phyloP scores from a whole-genome alignment of 352 stramenopile genomes.

The Phytophthora aleatoria region DNA sequence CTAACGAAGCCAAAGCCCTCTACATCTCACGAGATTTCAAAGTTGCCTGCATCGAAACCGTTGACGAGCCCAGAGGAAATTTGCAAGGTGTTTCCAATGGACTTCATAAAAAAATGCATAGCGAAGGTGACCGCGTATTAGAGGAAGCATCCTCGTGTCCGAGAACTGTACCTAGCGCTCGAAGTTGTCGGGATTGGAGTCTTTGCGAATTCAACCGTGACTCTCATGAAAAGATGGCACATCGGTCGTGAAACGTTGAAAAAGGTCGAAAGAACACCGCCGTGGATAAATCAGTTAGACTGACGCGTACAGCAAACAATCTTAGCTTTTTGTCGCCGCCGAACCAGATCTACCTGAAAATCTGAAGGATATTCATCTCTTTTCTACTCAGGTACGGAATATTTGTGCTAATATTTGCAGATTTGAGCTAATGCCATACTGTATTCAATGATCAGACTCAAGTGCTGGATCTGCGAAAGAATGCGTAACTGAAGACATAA shows the following conservation, averaged over 20 bases:
- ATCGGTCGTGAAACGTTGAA: not conserved
- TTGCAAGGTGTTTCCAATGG: not conserved
- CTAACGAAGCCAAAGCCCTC: not conserved
- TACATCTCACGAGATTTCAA: not conserved
- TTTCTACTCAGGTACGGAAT: not conserved
- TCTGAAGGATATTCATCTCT: not conserved
- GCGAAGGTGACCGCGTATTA: not conserved
- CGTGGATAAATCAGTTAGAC: not conserved
- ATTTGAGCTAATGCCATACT: no score
- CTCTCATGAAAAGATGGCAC: constrained; percentile 1
- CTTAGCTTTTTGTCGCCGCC: not conserved
- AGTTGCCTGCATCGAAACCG: not conserved
- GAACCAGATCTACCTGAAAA: not conserved
- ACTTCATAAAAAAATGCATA: not conserved
- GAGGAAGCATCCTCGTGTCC: not conserved
- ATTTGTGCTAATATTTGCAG: no score
- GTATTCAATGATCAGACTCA: no score
- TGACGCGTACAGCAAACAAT: no score
- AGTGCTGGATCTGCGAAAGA: no score
- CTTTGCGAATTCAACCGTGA: not conserved
- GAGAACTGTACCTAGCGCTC: not conserved
- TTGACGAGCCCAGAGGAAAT: not conserved
- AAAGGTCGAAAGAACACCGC: not conserved
- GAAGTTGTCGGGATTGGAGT: not conserved
- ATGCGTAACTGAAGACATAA: no score